Base-by-base conservation (phyloP, 257 asterid genomes). In the Rhazya stricta region DNA sequence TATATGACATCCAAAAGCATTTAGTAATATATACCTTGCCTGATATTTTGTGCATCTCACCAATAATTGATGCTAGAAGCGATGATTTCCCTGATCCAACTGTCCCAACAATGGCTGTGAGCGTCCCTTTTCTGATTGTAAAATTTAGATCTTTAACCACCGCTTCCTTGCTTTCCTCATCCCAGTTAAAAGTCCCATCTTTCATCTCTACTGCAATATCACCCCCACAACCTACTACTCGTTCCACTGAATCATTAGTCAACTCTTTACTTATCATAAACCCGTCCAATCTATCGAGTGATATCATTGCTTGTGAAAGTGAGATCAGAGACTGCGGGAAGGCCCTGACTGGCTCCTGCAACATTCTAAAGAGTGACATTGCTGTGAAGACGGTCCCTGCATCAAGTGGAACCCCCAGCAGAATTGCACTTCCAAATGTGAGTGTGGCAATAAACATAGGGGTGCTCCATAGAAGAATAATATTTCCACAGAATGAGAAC, bases 41-140 rank as follows among this genome's bases (percentile, higher is more conserved):
- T 0, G 92, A 86, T 43, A 87, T 53, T 69, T 91, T 95, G 78
- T 85, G 89, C 99, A 95, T 92, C 86, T 95, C 99, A 9, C 99
- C 99, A 50, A 95, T 96, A 80, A 92, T 78, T 12, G 97, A 89
- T 6, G 96, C 92, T 30, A 95, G 84, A 36, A 92, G 91, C 15
- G 99, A 95, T 53, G 98, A 91, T 74, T 95, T 95, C 45, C 99
- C 99, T 1, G 99, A 91, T 66, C 99, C 99, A 3, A 95, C 99
- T 1, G 96, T 95, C 74, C 99, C 99, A 46, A 95, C 99, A 41
- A 95, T 75, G 0, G 98, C 97, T 1, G 90, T 85, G 67, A 92
- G 96, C 34, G 91, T 89, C 68, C 97, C 97, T 78, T 92, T 95
- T 39, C 60, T 84, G 6, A 91, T 87, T 74, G 72, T 86, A 5